These are phyloP conservation scores for Maudiozyma saulgeensis DNA, from an alignment of 805 yeast species.

Conservation along the genomic window DNA sequence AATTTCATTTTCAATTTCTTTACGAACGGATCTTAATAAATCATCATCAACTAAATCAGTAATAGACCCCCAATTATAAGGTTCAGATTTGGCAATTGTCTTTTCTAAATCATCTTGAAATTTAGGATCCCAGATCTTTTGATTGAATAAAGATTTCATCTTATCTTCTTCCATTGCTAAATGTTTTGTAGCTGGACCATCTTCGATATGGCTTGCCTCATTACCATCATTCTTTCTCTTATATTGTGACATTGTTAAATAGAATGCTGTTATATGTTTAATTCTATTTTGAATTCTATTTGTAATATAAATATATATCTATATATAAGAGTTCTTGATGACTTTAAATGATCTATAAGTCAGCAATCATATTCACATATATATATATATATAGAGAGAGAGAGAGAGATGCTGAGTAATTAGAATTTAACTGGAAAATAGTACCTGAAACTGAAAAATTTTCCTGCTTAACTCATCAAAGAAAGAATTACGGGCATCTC, in stretches of 20 bases:
- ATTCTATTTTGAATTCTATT: too few relatives aligned
- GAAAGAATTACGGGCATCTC: not conserved
- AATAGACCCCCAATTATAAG: constrained; percentile 88
- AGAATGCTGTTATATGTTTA: too few relatives aligned
- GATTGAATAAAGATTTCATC: constrained; percentile 36
- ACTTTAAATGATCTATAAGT: not conserved
- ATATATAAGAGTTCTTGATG: too few relatives aligned
- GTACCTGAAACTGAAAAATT: not conserved
- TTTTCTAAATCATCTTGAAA: constrained; percentile 34
- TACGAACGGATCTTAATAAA: constrained; percentile 66
- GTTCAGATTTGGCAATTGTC: constrained; percentile 49
- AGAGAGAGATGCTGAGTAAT: not conserved
- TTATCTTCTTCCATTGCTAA: constrained; percentile 22
- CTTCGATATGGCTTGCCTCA: not conserved
- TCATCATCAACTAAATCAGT: constrained; percentile 64
- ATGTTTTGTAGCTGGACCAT: constrained; percentile 8
- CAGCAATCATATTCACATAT: not conserved
- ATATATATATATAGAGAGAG: not conserved
- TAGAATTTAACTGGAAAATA: not conserved
- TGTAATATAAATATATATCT: not conserved
- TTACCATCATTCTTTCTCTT: constrained; percentile 4
- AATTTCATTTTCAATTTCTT: constrained; percentile 72
- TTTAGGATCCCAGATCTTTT: constrained; percentile 37
- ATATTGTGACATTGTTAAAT: not conserved
- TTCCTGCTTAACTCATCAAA: not conserved